Conservation (phyloP, 495 filamentous ascomycete genomes). For the Aspergillus steynii region DNA sequence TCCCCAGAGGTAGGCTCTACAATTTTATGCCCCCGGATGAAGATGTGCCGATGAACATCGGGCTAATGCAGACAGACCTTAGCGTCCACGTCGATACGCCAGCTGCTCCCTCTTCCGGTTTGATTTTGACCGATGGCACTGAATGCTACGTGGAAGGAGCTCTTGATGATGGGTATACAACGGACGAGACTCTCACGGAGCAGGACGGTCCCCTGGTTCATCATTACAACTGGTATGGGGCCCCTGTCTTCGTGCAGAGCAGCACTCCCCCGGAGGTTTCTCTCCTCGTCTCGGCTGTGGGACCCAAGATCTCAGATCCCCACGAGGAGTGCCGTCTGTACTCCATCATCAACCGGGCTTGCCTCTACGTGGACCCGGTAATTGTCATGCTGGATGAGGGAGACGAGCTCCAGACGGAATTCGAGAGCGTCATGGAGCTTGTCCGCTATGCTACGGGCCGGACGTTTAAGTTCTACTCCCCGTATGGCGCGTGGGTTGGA, state of each 20-base stretch:
- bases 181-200: not conserved
- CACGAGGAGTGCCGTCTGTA: constrained; percentile 12
- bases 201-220: constrained; percentile 18
- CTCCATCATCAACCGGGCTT: constrained; percentile 19
- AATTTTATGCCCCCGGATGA: not conserved
- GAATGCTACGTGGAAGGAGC: not conserved
- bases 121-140: not conserved
- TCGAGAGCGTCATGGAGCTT: constrained; percentile 15
- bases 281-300: constrained; percentile 26
- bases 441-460: constrained; percentile 18
- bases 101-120: not conserved
- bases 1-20: not conserved
- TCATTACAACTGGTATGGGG: constrained; percentile 37
- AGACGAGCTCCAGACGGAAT: not conserved
- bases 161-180: not conserved
- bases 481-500: constrained; percentile 27
- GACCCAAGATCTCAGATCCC: constrained; percentile 17
- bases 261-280: constrained; percentile 33
- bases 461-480: constrained; percentile 28
- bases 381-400: constrained; percentile 15
- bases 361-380: constrained; percentile 28
- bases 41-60: not conserved
- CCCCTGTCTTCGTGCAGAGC: constrained; percentile 20
- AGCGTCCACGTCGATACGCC: not conserved
- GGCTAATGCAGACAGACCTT: not conserved